Evolutionary conservation across 2,329 filamentous ascomycete species (phyloP).

Genomic region (Fusarium illudens): DNA sequence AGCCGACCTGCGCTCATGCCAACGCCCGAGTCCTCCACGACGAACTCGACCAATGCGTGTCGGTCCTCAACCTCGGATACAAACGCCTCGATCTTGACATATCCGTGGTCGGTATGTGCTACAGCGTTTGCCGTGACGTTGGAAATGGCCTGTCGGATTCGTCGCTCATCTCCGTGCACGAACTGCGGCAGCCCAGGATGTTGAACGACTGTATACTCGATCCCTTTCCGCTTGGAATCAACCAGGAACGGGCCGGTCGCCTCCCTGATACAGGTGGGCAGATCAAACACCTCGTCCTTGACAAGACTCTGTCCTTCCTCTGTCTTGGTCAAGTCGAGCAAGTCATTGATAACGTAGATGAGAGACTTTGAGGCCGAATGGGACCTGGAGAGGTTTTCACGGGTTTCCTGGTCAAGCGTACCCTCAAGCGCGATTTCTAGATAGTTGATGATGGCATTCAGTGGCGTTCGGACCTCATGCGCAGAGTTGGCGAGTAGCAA

Average conservation of each 20-base stretch:
- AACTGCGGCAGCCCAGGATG: slow-evolving; percentile 73
- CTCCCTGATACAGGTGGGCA: slow-evolving; percentile 75
- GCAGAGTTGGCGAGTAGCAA: slow-evolving; percentile 87
- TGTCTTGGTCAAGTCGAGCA: slow-evolving; percentile 87
- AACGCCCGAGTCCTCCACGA: slow-evolving; percentile 76
- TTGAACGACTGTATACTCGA: slow-evolving; percentile 73
- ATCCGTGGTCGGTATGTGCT: slow-evolving; percentile 75
- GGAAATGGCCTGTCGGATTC: slow-evolving; percentile 82
- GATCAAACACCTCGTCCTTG: slow-evolving; percentile 82
- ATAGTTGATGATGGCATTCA: slow-evolving; percentile 96
- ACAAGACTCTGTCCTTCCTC: slow-evolving; percentile 82
- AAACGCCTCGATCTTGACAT: slow-evolving; percentile 75
- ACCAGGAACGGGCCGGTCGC: slow-evolving; percentile 77
- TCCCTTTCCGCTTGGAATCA: slow-evolving; percentile 79
- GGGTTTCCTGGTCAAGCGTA: slow-evolving; percentile 78
- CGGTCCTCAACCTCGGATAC: slow-evolving; percentile 61
- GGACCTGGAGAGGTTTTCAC: slow-evolving; percentile 84
- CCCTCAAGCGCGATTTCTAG: slow-evolving; percentile 91
- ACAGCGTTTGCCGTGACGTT: slow-evolving; percentile 89
- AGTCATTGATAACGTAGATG: slow-evolving; percentile 93
- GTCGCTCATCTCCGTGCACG: slow-evolving; percentile 81
- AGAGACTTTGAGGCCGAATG: slow-evolving; percentile 92
- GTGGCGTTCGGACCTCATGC: slow-evolving; percentile 87
- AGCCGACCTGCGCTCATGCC: slow-evolving; percentile 73
- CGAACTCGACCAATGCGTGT: slow-evolving; percentile 75